Conservation (phyloP, 2,329 filamentous ascomycete species). For the Xylaria sp. region DNA sequence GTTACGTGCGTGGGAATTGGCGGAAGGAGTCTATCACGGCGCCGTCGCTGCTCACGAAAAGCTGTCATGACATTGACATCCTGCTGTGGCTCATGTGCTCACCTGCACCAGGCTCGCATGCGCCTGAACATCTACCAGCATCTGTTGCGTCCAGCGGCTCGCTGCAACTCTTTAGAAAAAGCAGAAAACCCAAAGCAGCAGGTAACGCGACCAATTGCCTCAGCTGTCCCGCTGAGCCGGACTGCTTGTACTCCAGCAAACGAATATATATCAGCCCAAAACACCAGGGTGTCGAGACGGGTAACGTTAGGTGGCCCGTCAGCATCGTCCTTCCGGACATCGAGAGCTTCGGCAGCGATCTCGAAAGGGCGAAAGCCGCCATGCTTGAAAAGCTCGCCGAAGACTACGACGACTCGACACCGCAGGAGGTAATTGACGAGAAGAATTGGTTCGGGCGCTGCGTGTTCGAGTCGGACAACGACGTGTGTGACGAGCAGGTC, state of each 20-base stretch:
- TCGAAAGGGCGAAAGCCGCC: constrained; percentile 54
- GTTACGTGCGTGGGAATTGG: constrained; percentile 95
- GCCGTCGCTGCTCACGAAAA: constrained; percentile 90
- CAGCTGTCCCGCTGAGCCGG: constrained; percentile 76
- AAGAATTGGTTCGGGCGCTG: constrained; percentile 91
- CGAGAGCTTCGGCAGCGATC: constrained; percentile 72
- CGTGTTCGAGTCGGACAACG: constrained; percentile 92
- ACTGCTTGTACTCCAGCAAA: constrained; percentile 87
- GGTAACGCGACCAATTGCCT: constrained; percentile 87
- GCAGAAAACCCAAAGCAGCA: constrained; percentile 79
- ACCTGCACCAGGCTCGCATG: constrained; percentile 61
- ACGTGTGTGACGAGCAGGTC: constrained; percentile 91
- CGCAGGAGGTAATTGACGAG: constrained; percentile 59
- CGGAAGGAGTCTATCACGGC: constrained; percentile 80
- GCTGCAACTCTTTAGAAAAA: constrained; percentile 80
- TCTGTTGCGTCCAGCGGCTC: constrained; percentile 80
- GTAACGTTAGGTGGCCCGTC: constrained; percentile 82
- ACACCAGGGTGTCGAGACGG: constrained; percentile 67
- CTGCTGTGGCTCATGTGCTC: constrained; percentile 90
- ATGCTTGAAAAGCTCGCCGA: constrained; percentile 54
- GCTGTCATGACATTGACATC: constrained; percentile 95
- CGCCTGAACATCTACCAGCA: constrained; percentile 76
- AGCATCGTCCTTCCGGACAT: constrained; percentile 93
- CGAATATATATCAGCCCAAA: constrained; percentile 81
- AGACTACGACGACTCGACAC: constrained; percentile 64